Evolutionary conservation across 371 early-diverging fungal genomes (phyloP).

Genomic region (Dinochytrium kinnereticum): DNA sequence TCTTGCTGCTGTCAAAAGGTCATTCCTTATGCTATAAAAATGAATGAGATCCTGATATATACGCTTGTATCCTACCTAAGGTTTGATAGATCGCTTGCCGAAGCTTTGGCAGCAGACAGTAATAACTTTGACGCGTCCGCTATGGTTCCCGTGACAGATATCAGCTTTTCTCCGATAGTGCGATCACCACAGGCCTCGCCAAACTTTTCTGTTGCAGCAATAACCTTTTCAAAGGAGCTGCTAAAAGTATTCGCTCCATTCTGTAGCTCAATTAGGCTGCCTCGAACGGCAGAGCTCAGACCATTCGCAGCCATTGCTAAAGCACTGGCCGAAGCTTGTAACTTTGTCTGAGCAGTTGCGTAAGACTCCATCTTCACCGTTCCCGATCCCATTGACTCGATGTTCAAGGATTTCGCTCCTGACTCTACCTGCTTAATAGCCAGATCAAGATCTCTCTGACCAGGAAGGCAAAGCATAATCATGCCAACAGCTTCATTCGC

Average conservation of each 20-base stretch:
- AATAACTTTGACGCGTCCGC: conserved; percentile 24
- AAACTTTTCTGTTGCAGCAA: conserved; percentile 31
- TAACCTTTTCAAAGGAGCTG: conserved; percentile 36
- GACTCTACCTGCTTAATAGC: conserved; percentile 16
- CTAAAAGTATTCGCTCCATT: conserved; percentile 33
- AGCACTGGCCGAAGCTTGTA: conserved; percentile 38
- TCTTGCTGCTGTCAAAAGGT: conserved; percentile 38
- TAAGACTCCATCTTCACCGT: conserved; percentile 19
- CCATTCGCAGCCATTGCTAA: conserved; percentile 42
- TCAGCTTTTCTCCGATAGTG: conserved; percentile 23
- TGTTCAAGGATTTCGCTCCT: conserved; percentile 4
- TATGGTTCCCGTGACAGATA: conserved; percentile 14
- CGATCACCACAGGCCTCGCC: conserved; percentile 28
- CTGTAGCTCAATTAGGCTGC: conserved; percentile 39
- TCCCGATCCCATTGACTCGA: conserved; percentile 14
- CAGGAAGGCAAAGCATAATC: conserved; percentile 45
- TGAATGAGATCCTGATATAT: too few relatives aligned
- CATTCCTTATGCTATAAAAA: conserved; percentile 22
- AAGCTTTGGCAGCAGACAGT: conserved; percentile 35
- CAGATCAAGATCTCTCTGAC: conserved; percentile 42
- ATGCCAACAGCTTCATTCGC: conserved; percentile 29
- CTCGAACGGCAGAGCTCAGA: conserved; percentile 36
- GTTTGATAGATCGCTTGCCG: conserved; percentile 36
- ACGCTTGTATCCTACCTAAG: conserved; percentile 16
- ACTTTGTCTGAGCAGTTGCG: conserved; percentile 37